Percentiles rank a stretch among this genome's conserved stretches.
phyloP scores from a whole-genome alignment of 805 yeast genomes.

The Ogataea methanolica region DNA sequence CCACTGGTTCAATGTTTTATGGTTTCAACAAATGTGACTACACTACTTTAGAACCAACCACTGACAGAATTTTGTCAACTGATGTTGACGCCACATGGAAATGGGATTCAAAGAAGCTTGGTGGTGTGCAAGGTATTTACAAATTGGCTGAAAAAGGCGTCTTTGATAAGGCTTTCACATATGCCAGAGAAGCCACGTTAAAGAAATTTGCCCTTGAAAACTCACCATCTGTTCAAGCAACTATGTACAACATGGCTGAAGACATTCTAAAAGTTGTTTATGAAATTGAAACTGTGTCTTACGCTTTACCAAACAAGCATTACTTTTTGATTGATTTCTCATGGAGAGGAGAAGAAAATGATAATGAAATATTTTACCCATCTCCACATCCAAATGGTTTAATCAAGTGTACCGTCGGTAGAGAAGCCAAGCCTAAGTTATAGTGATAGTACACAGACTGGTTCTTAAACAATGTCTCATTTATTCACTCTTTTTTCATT shows the following conservation, averaged over 20 bases:
- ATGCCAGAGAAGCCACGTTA: constrained; percentile 65
- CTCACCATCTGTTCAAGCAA: constrained; percentile 94
- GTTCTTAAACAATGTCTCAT: not conserved
- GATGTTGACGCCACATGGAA: constrained; percentile 75
- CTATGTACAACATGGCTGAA: constrained; percentile 89
- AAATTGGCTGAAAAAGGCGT: constrained; percentile 52
- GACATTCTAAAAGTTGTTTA: constrained; percentile 59
- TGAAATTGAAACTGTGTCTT: constrained; percentile 59
- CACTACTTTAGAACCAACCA: constrained; percentile 81
- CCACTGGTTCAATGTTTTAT: constrained; percentile 90
- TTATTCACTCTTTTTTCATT: not conserved
- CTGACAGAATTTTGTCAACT: constrained; percentile 83
- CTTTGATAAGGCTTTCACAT: constrained; percentile 61
- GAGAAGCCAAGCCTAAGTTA: constrained; percentile 55
- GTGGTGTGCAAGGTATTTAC: constrained; percentile 45
- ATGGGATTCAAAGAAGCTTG: constrained; percentile 48
- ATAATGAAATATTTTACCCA: constrained; percentile 84
- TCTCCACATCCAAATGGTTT: constrained; percentile 90
- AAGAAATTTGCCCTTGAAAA: constrained; percentile 78
- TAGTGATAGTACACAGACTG: constrained; percentile 19
- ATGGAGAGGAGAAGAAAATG: constrained; percentile 81
- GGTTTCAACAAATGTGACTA: constrained; percentile 83
- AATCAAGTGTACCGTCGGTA: constrained; percentile 81
- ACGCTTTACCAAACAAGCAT: constrained; percentile 87
- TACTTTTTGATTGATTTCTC: constrained; percentile 74